Evolutionary conservation across 306 rosid species (phyloP).

Genomic region (Ziziphus jujuba): DNA sequence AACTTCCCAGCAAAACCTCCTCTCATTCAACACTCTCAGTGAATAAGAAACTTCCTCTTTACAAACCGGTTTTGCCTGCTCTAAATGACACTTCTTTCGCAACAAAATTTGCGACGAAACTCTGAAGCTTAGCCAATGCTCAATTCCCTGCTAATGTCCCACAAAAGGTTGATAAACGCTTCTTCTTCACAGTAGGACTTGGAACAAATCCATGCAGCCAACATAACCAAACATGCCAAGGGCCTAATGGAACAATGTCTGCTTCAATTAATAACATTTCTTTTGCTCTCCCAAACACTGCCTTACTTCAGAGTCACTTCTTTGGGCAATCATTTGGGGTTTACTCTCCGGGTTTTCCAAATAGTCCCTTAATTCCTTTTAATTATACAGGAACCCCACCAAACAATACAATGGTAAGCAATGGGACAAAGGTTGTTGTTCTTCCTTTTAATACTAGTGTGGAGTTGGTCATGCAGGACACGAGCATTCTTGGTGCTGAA

Average conservation of each 20-base stretch:
- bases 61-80: conserved; percentile 48
- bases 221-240: conserved; percentile 51
- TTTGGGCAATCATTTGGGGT: conserved; percentile 43
- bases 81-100: conserved; percentile 66
- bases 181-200: conserved; percentile 64
- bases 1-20: conserved; percentile 19
- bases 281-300: conserved; percentile 46
- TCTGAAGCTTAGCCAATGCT: conserved; percentile 47
- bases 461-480: conserved; percentile 57
- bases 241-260: conserved; percentile 71
- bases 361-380: conserved; percentile 39
- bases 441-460: conserved; percentile 61
- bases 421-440: conserved; percentile 57
- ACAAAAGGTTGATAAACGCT: conserved; percentile 44
- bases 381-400: conserved; percentile 59
- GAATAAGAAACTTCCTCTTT: conserved; percentile 40
- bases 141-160: conserved; percentile 68
- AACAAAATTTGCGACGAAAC: conserved; percentile 39
- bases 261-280: conserved; percentile 69
- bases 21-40: conserved; percentile 21
- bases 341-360: conserved; percentile 44
- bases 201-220: conserved; percentile 56
- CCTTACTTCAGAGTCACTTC: conserved; percentile 62
- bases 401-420: conserved; percentile 55
- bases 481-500: conserved; percentile 58